These are phyloP conservation scores for Ophiocordyceps camponoti-saundersi DNA, from an alignment of 2,329 filamentous ascomycete genomes.

Conservation along the genomic window DNA sequence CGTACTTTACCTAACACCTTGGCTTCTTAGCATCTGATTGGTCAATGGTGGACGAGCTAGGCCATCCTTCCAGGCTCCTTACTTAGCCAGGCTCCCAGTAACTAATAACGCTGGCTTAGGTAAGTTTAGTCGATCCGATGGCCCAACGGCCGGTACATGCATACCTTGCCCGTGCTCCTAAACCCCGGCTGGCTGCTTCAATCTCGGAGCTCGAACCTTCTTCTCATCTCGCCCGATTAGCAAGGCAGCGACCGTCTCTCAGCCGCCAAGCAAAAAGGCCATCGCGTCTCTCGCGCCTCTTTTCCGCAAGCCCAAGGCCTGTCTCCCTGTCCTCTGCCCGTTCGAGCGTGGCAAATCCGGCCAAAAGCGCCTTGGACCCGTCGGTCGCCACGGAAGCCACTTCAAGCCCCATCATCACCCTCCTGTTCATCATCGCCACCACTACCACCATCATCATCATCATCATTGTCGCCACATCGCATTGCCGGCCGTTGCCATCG, in stretches of 20 bases:
- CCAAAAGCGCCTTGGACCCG: background rate
- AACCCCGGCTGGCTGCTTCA: conserved; percentile 1
- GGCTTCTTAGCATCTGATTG: too few relatives aligned
- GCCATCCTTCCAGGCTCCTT: too few relatives aligned
- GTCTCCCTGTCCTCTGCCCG: background rate
- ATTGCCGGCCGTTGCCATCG: background rate
- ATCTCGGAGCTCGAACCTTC: conserved; percentile 15
- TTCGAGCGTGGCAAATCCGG: conserved; percentile 1
- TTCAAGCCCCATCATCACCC: background rate
- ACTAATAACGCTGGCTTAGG: background rate
- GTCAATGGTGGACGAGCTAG: too few relatives aligned
- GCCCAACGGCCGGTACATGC: background rate
- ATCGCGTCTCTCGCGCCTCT: background rate
- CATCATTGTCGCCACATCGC: background rate
- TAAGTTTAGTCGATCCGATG: background rate
- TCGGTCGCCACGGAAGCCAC: conserved; percentile 1
- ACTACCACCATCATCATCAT: background rate
- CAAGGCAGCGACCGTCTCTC: conserved; percentile 1
- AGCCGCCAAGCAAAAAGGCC: background rate
- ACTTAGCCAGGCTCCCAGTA: too few relatives aligned
- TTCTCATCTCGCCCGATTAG: conserved; percentile 1
- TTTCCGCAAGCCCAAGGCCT: background rate
- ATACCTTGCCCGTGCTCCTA: conserved; percentile 3
- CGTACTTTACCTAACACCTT: too few relatives aligned
- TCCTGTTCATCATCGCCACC: background rate